Evolutionary conservation across 1,139 yeast genomes (phyloP).

Genomic region (Scheffersomyces cryptocercus): DNA sequence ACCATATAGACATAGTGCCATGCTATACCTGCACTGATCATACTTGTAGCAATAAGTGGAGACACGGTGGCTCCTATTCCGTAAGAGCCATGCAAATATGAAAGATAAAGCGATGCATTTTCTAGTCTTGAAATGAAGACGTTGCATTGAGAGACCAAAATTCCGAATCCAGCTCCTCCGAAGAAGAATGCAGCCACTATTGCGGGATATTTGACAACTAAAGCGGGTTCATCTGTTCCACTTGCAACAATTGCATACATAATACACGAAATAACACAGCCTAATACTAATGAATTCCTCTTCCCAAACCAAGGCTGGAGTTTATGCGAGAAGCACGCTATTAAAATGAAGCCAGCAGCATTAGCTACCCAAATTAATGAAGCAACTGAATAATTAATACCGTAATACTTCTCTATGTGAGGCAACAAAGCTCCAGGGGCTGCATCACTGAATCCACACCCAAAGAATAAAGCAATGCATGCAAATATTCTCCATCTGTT

Average conservation of each 20-base stretch:
- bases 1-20: slow-evolving; percentile 58
- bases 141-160: slow-evolving; percentile 52
- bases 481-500: slow-evolving; percentile 12
- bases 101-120: slow-evolving; percentile 47
- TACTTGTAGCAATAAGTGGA: slow-evolving; percentile 55
- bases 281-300: slow-evolving; percentile 32
- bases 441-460: slow-evolving; percentile 30
- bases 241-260: slow-evolving; percentile 40
- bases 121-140: slow-evolving; percentile 51
- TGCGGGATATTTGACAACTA: slow-evolving; percentile 39
- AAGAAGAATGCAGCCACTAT: slow-evolving; percentile 53
- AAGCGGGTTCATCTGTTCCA: slow-evolving; percentile 30
- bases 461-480: slow-evolving; percentile 15
- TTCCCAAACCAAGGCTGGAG: slow-evolving; percentile 39
- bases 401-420: slow-evolving; percentile 35
- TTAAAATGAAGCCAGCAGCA: slow-evolving; percentile 38
- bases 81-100: slow-evolving; percentile 56
- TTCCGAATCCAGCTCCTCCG: slow-evolving; percentile 59
- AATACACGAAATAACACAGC: slow-evolving; percentile 29
- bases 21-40: slow-evolving; percentile 41
- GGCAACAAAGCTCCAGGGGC: slow-evolving; percentile 46
- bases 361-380: slow-evolving; percentile 45
- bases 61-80: slow-evolving; percentile 62
- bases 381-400: slow-evolving; percentile 38
- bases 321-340: slow-evolving; percentile 33